Conservation (phyloP, 2,329 filamentous ascomycete species). For the Aspergillus novoparasiticus region DNA sequence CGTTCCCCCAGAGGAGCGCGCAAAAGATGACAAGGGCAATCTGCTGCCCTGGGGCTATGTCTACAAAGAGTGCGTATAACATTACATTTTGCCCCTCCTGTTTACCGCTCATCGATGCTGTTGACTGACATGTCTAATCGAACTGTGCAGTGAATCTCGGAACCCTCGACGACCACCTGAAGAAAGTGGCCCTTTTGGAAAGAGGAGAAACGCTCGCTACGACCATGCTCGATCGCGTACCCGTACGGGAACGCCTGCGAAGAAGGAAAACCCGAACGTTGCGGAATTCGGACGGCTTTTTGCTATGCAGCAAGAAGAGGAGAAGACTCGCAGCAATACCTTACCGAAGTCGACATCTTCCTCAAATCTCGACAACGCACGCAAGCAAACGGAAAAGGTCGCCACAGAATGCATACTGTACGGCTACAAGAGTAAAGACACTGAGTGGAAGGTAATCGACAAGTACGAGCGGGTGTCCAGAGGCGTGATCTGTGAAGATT, state of each 20-base stretch:
- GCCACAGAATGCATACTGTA: constrained; percentile 82
- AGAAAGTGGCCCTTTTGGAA: constrained; percentile 66
- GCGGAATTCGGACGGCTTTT: constrained; percentile 51
- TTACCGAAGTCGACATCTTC: constrained; percentile 44
- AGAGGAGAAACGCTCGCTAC: constrained; percentile 49
- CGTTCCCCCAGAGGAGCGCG: constrained; percentile 64
- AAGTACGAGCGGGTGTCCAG: constrained; percentile 82
- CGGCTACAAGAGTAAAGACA: constrained; percentile 71
- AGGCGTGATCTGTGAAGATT: constrained; percentile 88
- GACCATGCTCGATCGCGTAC: constrained; percentile 53
- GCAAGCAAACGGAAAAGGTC: constrained; percentile 50
- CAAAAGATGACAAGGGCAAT: constrained; percentile 60
- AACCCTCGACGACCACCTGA: constrained; percentile 57
- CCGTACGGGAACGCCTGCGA: constrained; percentile 61
- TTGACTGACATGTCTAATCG: background rate
- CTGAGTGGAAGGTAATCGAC: constrained; percentile 80
- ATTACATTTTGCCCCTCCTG: too few relatives aligned
- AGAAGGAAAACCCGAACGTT: constrained; percentile 58
- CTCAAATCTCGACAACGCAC: constrained; percentile 43
- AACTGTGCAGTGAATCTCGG: constrained; percentile 43
- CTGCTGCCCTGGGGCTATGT: constrained; percentile 66
- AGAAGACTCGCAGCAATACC: constrained; percentile 36
- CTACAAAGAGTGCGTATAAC: constrained; percentile 58
- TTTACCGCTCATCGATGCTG: background rate
- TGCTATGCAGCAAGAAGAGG: constrained; percentile 47